A percentile compares a stretch with the other conserved stretches of the same genome.
phyloP scores from a whole-genome alignment of 1,284 basidiomycete species.

The Paramarasmius palmivorus region DNA sequence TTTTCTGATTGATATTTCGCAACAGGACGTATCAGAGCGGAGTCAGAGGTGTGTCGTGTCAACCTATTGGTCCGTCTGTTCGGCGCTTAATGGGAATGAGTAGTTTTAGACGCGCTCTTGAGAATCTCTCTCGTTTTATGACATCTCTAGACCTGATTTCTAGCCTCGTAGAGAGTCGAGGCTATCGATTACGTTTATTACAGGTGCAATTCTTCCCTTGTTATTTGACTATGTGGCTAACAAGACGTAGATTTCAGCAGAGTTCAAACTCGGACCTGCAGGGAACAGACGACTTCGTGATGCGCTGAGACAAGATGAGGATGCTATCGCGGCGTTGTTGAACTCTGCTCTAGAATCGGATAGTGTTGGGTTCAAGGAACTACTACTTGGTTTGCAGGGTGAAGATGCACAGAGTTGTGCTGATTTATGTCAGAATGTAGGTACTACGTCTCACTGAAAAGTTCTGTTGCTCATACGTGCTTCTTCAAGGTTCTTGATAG shows the following conservation, averaged over 20 bases:
- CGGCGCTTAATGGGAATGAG: not conserved
- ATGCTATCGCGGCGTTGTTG: conserved; percentile 16
- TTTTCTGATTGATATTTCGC: not conserved
- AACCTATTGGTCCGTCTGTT: too few species aligned
- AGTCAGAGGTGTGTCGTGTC: not conserved
- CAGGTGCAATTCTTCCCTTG: conserved; percentile 12
- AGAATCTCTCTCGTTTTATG: conserved; percentile 19
- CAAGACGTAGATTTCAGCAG: conserved; percentile 13
- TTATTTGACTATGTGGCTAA: not conserved
- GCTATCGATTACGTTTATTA: conserved; percentile 19
- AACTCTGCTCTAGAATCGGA: conserved; percentile 9
- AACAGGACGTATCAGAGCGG: not conserved
- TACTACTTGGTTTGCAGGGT: conserved; percentile 17
- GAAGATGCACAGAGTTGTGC: conserved; percentile 21
- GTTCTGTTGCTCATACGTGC: too few species aligned
- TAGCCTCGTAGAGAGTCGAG: conserved; percentile 20
- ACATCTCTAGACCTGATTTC: conserved; percentile 20
- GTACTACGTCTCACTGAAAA: too few species aligned
- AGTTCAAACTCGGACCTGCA: conserved; percentile 13
- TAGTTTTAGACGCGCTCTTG: conserved; percentile 14
- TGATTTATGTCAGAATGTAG: conserved; percentile 22
- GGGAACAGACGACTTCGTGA: conserved; percentile 18
- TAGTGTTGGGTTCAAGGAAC: conserved; percentile 10
- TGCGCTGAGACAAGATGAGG: conserved; percentile 21
- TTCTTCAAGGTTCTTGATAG: conserved; percentile 8